Evolutionary conservation across 2,329 filamentous ascomycete genomes (phyloP).

Genomic region (Gaeumannomyces sp.): DNA sequence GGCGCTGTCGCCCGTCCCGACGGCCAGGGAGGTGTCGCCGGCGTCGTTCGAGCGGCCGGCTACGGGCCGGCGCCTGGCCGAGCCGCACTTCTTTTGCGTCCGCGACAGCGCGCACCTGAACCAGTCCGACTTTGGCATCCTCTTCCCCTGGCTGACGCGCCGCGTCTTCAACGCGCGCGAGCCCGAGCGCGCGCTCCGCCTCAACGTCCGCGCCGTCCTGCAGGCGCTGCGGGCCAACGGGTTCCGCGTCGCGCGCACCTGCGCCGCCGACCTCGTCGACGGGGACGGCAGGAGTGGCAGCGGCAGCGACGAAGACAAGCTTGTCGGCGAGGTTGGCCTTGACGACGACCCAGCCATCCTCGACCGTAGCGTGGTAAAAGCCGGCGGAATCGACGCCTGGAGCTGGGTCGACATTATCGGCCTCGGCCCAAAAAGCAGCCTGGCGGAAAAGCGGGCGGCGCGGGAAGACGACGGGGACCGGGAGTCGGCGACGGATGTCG

Average conservation of each 20-base stretch:
- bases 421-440: constrained; percentile 28
- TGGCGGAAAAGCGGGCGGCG: constrained; percentile 7
- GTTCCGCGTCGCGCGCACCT: constrained; percentile 44
- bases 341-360: constrained; percentile 47
- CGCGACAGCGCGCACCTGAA: constrained; percentile 69
- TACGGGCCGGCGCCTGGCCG: constrained; percentile 34
- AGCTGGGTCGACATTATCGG: constrained; percentile 47
- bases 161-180: constrained; percentile 51
- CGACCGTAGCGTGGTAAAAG: constrained; percentile 30
- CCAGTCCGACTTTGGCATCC: constrained; percentile 75
- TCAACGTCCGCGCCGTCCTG: constrained; percentile 53
- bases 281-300: constrained; percentile 27
- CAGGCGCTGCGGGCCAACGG: constrained; percentile 48
- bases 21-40: constrained; percentile 33
- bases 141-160: constrained; percentile 68
- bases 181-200: constrained; percentile 51
- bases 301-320: constrained; percentile 12
- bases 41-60: constrained; percentile 34
- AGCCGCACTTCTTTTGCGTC: constrained; percentile 70
- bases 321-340: constrained; percentile 24
- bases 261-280: constrained; percentile 42
- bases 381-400: constrained; percentile 39
- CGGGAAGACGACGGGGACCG: not conserved
- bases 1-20: constrained; percentile 53
- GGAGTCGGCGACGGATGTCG: constrained; percentile 14